phyloP scores from a whole-genome alignment of 2,329 filamentous ascomycete genomes.

The Aspergillus persii region DNA sequence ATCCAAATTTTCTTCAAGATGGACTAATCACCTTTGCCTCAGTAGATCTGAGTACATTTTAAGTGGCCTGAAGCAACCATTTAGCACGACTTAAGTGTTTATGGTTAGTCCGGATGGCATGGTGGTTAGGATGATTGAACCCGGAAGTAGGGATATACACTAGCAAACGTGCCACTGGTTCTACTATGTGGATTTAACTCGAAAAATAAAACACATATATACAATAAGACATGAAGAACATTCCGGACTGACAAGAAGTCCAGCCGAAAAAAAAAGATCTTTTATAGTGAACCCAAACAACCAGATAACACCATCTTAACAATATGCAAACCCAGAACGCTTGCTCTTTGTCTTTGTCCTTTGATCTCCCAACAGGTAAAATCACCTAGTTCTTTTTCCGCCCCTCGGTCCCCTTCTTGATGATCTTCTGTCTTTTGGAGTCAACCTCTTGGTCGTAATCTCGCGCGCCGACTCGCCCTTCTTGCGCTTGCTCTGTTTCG shows the following conservation, averaged over 20 bases:
- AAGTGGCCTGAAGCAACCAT: no score
- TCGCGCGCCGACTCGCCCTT: constrained; percentile 56
- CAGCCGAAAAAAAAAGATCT: constrained; percentile 4
- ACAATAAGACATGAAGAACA: constrained; percentile 13
- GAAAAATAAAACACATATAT: constrained; percentile 9
- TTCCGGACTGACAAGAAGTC: constrained; percentile 4
- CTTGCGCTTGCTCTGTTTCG: constrained; percentile 70
- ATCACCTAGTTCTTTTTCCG: constrained; percentile 27
- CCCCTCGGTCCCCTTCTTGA: constrained; percentile 45
- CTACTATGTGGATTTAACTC: no score
- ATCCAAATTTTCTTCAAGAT: background rate
- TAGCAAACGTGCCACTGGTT: no score
- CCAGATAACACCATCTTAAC: constrained; percentile 12
- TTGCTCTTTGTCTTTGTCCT: background rate
- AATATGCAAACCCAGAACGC: background rate
- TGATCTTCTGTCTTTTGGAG: constrained; percentile 44
- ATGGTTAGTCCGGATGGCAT: no score
- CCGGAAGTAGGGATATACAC: no score
- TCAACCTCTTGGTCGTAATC: constrained; percentile 46
- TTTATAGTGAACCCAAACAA: background rate
- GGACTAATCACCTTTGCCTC: background rate
- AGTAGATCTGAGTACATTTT: no score
- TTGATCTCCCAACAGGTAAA: background rate
- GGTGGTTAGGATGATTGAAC: no score
- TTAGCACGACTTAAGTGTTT: no score